These are phyloP conservation scores for Cyclanthera cordifolia DNA, from an alignment of 306 rosid genomes.

Conservation along the genomic window DNA sequence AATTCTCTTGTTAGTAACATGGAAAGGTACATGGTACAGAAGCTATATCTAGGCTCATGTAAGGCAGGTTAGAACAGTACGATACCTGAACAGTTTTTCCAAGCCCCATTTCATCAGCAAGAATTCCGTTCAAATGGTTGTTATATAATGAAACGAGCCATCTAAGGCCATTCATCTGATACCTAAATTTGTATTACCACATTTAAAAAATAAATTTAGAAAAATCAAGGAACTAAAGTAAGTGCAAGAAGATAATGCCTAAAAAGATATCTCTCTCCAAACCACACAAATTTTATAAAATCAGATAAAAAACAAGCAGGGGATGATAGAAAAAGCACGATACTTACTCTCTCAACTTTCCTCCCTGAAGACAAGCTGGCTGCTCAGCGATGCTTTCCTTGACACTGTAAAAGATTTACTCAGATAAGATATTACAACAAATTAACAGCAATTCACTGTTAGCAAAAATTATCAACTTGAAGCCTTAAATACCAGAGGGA, in stretches of 20 bases:
- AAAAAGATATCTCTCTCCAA: not conserved
- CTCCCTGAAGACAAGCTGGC: conserved; percentile 63
- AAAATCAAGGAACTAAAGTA: not conserved
- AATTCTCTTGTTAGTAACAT: not conserved
- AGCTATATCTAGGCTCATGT: not conserved
- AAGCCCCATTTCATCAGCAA: conserved; percentile 99
- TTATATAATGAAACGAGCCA: conserved; percentile 95
- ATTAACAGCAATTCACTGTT: not conserved
- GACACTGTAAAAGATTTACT: conserved; percentile 43
- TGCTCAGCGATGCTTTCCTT: conserved; percentile 90
- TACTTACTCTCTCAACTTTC: conserved; percentile 93
- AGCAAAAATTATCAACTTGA: not conserved
- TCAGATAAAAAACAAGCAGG: not conserved
- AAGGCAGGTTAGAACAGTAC: conserved; percentile 9
- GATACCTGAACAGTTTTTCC: conserved; percentile 98
- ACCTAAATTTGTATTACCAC: conserved; percentile 32
- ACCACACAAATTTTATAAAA: not conserved
- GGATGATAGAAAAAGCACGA: conserved; percentile 11
- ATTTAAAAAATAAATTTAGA: conserved; percentile 9
- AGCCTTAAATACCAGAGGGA: not conserved
- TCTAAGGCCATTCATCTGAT: conserved; percentile 97
- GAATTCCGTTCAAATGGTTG: conserved; percentile 96
- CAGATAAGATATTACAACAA: conserved; percentile 4
- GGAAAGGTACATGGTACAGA: not conserved
- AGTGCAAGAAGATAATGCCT: not conserved